Conservation (phyloP, 2,329 filamentous ascomycete genomes). For the Alternaria metachromatica region DNA sequence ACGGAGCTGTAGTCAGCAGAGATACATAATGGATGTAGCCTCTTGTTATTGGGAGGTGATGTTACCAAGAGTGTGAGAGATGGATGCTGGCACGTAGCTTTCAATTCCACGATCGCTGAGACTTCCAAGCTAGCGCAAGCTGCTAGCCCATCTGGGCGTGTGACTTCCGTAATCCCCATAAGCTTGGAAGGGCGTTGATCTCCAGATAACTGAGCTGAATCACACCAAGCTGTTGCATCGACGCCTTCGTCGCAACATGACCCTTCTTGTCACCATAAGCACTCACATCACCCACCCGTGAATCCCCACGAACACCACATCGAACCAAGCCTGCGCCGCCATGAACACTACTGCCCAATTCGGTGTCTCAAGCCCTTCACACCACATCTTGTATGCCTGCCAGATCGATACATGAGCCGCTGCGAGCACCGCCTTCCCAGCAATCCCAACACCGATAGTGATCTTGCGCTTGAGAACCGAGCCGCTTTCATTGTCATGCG, state of each 20-base stretch:
- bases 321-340: background rate
- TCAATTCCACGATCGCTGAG: background rate
- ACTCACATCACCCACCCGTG: background rate
- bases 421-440: background rate
- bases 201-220: background rate
- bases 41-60: background rate
- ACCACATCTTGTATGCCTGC: background rate
- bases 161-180: background rate
- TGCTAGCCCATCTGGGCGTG: background rate
- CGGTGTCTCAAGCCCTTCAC: background rate
- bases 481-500: background rate
- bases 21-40: background rate
- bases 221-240: background rate
- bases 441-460: background rate
- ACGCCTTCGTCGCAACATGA: background rate
- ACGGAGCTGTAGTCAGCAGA: background rate
- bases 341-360: background rate
- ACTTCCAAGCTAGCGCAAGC: accelerated
- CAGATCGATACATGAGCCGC: background rate
- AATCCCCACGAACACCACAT: background rate
- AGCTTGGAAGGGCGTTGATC: background rate
- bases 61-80: background rate
- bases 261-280: background rate
- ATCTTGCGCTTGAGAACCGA: background rate
- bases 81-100: background rate